A percentile compares a stretch with the other conserved stretches of the same genome.
Conservation (phyloP, 495 filamentous ascomycete species). For the Hamigera avellanea region DNA sequence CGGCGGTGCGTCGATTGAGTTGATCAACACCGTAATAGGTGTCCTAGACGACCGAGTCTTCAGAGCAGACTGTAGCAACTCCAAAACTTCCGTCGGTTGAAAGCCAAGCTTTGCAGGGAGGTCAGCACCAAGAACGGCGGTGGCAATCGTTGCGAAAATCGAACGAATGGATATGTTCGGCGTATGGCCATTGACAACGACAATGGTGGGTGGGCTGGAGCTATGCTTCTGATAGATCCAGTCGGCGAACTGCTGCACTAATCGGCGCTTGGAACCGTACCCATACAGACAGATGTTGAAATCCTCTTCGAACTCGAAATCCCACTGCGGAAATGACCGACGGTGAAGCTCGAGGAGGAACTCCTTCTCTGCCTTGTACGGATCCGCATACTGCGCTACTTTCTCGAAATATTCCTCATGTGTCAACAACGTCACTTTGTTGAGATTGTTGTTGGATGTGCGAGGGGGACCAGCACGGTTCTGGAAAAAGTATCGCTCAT, state of each 20-base stretch:
- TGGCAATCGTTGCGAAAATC: constrained; percentile 60
- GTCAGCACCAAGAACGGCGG: constrained; percentile 48
- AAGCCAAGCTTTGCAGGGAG: constrained; percentile 44
- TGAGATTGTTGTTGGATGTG: constrained; percentile 78
- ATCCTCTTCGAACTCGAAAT: constrained; percentile 77
- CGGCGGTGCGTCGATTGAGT: constrained; percentile 71
- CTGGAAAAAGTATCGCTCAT: constrained; percentile 90
- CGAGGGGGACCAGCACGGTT: constrained; percentile 70
- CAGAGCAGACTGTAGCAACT: constrained; percentile 49
- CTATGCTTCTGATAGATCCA: constrained; percentile 45
- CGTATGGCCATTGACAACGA: constrained; percentile 84
- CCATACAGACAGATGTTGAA: constrained; percentile 92
- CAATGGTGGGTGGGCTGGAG: constrained; percentile 43
- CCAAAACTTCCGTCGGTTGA: constrained; percentile 53
- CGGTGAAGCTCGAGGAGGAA: constrained; percentile 66
- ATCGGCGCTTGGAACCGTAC: constrained; percentile 74
- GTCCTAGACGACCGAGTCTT: constrained; percentile 27
- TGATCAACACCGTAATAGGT: constrained; percentile 60
- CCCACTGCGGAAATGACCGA: constrained; percentile 81
- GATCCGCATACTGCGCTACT: constrained; percentile 53
- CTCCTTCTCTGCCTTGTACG: constrained; percentile 57
- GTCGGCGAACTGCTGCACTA: constrained; percentile 67
- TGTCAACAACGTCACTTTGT: constrained; percentile 62
- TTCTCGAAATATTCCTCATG: constrained; percentile 85
- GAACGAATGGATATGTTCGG: constrained; percentile 65